Conservation (phyloP, 1,139 yeast species). For the Scheffersomyces illinoinensis region DNA sequence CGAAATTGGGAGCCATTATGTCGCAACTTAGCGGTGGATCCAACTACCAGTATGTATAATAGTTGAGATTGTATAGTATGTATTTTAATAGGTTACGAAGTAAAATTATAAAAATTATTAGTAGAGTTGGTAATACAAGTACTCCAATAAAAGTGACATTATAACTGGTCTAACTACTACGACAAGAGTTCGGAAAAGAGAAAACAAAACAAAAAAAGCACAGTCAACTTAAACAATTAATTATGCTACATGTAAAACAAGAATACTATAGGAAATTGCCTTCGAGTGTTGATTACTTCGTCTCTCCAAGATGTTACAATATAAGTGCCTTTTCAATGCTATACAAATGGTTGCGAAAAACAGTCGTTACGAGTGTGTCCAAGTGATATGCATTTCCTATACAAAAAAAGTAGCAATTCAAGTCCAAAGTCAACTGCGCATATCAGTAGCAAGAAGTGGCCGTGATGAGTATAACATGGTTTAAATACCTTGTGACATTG, state of each 20-base stretch:
- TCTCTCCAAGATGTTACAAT: not conserved
- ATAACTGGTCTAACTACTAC: not conserved
- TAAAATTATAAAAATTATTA: too few relatives aligned
- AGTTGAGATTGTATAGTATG: not conserved
- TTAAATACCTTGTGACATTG: too few relatives aligned
- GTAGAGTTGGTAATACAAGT: not conserved
- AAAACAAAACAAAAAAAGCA: too few relatives aligned
- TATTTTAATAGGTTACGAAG: not conserved
- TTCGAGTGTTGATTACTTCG: not conserved
- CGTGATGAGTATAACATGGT: too few relatives aligned
- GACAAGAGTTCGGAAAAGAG: too few relatives aligned
- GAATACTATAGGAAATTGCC: not conserved
- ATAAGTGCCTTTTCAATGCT: not conserved
- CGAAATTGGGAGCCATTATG: not conserved
- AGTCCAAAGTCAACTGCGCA: too few relatives aligned
- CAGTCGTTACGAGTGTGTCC: not conserved
- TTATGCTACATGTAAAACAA: too few relatives aligned
- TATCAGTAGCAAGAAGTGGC: too few relatives aligned
- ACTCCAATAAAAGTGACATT: conserved; percentile 6
- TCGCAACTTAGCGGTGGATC: not conserved
- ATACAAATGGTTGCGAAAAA: not conserved
- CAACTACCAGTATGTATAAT: conserved; percentile 1
- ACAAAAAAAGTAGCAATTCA: not conserved
- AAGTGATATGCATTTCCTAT: not conserved
- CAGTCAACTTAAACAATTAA: too few relatives aligned